Conservation (phyloP, 140 eudicot genomes). For the Flaveria floridana region DNA sequence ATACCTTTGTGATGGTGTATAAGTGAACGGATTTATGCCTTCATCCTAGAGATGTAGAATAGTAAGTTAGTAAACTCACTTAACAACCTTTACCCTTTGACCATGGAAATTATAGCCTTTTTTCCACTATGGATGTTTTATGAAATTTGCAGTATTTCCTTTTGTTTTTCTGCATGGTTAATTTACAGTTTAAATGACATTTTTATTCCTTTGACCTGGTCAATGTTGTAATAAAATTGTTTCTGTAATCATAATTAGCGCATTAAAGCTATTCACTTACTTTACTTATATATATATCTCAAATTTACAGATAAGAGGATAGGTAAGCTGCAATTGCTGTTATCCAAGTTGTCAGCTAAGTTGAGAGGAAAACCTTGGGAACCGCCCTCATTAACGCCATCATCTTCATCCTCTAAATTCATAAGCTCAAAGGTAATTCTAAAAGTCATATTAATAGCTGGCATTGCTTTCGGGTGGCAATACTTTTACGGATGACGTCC, state of each 20-base stretch:
- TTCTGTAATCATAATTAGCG: neutral
- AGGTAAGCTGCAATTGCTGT: slow-evolving; percentile 41
- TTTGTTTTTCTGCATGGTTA: neutral
- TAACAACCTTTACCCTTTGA: neutral
- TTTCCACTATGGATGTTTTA: neutral
- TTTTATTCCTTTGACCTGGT: neutral
- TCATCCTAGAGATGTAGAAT: neutral
- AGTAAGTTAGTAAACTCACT: neutral
- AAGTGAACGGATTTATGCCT: slow-evolving; percentile 7
- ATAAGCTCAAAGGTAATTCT: slow-evolving; percentile 51
- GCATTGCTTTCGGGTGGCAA: slow-evolving; percentile 69
- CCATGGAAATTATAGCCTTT: slow-evolving; percentile 1
- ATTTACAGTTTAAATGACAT: neutral
- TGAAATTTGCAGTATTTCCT: neutral
- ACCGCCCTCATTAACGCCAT: slow-evolving; percentile 40
- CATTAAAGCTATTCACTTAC: neutral
- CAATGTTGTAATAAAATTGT: slow-evolving; percentile 1
- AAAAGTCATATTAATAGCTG: slow-evolving; percentile 58
- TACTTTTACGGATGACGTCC: slow-evolving; percentile 47
- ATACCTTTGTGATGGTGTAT: neutral
- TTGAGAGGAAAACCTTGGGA: slow-evolving; percentile 67
- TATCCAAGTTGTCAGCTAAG: slow-evolving; percentile 59
- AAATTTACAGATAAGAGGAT: slow-evolving; percentile 52
- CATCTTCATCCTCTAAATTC: slow-evolving; percentile 42
- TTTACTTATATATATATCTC: slow-evolving; percentile 6